A percentile compares a stretch with the other conserved stretches of the same genome.
Evolutionary conservation across 2,329 filamentous ascomycete species (phyloP).

Genomic region (Ceratocystis harringtonii): DNA sequence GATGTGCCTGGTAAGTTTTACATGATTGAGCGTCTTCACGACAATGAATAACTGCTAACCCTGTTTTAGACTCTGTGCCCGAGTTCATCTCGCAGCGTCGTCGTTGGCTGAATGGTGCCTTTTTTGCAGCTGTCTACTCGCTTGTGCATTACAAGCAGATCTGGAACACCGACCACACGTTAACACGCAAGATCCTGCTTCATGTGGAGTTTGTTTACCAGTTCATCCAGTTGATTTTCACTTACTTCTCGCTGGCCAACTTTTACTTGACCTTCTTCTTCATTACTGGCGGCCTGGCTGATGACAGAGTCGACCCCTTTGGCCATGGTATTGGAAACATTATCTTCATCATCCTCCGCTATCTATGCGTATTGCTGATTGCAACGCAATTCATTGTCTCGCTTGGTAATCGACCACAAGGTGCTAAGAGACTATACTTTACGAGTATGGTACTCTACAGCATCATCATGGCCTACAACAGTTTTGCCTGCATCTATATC

Average conservation of each 20-base stretch:
- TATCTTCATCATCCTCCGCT: conserved; percentile 77
- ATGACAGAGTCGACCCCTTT: conserved; percentile 72
- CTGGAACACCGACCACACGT: conserved; percentile 80
- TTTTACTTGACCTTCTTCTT: conserved; percentile 99
- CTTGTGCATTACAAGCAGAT: conserved; percentile 89
- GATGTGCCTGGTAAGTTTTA: conserved; percentile 72
- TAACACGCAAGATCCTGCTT: conserved; percentile 76
- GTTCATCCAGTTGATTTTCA: conserved; percentile 82
- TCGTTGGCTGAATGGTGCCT: conserved; percentile 95
- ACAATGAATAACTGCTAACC: conserved; percentile 19
- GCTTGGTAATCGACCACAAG: conserved; percentile 90
- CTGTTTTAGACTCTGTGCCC: conserved; percentile 58
- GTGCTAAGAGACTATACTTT: conserved; percentile 80
- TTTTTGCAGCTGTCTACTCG: conserved; percentile 96
- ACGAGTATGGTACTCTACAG: conserved; percentile 77
- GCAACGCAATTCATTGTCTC: conserved; percentile 91
- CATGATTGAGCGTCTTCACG: not conserved
- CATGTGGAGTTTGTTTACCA: conserved; percentile 96
- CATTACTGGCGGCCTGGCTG: conserved; percentile 76
- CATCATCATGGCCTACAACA: conserved; percentile 91
- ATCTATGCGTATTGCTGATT: conserved; percentile 74
- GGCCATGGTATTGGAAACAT: conserved; percentile 69
- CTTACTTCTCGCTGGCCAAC: conserved; percentile 95
- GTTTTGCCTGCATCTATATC: conserved; percentile 78
- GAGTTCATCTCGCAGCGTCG: conserved; percentile 95